Base-by-base conservation (phyloP, 768 basidiomycete genomes). In the Tylopilus intermedius region DNA sequence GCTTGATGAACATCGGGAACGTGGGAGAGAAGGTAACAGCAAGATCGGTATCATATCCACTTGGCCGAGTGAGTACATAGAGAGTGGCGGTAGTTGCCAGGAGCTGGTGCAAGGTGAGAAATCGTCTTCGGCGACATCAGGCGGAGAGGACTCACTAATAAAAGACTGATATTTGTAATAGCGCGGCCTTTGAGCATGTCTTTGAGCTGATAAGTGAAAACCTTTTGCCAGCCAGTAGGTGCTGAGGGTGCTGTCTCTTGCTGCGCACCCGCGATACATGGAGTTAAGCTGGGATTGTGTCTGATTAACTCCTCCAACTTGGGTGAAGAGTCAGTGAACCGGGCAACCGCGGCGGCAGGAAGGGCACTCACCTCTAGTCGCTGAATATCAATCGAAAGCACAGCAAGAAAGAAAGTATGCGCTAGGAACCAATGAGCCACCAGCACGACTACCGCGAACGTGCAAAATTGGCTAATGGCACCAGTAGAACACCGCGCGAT, bases 401-500 rank as follows among this genome's bases (percentile, higher is more conserved):
- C 93, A 7, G 94, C 89, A 58, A 94, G 76, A 71, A 95, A 97
- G 72, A 97, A 95, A 0, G 93, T 96, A 64, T 96, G 91, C 14
- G 95, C 87, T 55, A 98, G 78, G 73, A 94, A 95, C 93, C 93
- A 98, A 67, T 98, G 94, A 14, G 93, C 94, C 29, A 97, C 88
- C 21, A 97, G 78, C 10, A 97, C 92, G 22, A 97, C 92, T 41
- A 93, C 85, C 0, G 93, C 92, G 66, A 98, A 97, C 3, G 84
- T 78, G 68, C 94, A 95, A 64, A 97, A 95, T 62, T 97, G 92
- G 37, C 89, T 82, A 33, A 94, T 90, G 1, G 90, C 87, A 39
- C 90, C 88, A 14, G 77, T 79, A 41, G 87, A 79, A 62, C 89
- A 82, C 42, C 84, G 72, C 14, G 87, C 86, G 45, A 93, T 83